A percentile compares a stretch with the other conserved stretches of the same genome.
Evolutionary conservation across 345 rosid genomes (phyloP).

Genomic region (Aquilaria malaccensis): DNA sequence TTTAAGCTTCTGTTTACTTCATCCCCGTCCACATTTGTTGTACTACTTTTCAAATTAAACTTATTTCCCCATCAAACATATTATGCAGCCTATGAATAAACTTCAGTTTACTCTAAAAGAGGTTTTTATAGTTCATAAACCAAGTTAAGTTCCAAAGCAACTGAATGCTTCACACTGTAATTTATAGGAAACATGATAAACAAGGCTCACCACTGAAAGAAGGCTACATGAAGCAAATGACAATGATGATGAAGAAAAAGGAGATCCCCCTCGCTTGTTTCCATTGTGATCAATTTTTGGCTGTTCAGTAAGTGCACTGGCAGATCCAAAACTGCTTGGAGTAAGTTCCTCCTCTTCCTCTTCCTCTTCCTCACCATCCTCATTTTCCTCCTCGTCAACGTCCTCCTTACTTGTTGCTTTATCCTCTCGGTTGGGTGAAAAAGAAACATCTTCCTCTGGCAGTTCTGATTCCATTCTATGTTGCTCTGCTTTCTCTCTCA

Average conservation of each 20-base stretch:
- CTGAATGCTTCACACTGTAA: no score
- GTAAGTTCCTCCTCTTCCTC: slow-evolving; percentile 32
- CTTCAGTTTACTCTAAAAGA: no score
- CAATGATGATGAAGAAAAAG: slow-evolving; percentile 67
- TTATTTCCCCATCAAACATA: no score
- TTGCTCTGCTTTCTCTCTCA: slow-evolving; percentile 63
- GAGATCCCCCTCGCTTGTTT: slow-evolving; percentile 43
- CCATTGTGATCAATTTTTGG: slow-evolving; percentile 30
- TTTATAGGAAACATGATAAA: no score
- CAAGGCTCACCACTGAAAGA: slow-evolving; percentile 55
- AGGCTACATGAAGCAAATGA: slow-evolving; percentile 61
- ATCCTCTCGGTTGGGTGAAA: slow-evolving; percentile 24
- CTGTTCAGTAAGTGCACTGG: slow-evolving; percentile 20
- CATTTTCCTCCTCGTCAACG: slow-evolving; percentile 31
- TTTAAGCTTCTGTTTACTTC: no score
- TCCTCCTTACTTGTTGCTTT: slow-evolving; percentile 29
- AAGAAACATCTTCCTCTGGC: slow-evolving; percentile 37
- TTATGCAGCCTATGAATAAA: no score
- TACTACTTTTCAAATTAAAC: no score
- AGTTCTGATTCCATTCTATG: slow-evolving; percentile 41
- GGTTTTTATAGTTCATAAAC: no score
- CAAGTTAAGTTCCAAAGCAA: no score
- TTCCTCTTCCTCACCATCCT: slow-evolving; percentile 27
- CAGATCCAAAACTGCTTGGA: slow-evolving; percentile 83
- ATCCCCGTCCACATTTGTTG: no score